Base-by-base conservation (phyloP, 2,329 filamentous ascomycete species). In the Colletotrichum magnum region DNA sequence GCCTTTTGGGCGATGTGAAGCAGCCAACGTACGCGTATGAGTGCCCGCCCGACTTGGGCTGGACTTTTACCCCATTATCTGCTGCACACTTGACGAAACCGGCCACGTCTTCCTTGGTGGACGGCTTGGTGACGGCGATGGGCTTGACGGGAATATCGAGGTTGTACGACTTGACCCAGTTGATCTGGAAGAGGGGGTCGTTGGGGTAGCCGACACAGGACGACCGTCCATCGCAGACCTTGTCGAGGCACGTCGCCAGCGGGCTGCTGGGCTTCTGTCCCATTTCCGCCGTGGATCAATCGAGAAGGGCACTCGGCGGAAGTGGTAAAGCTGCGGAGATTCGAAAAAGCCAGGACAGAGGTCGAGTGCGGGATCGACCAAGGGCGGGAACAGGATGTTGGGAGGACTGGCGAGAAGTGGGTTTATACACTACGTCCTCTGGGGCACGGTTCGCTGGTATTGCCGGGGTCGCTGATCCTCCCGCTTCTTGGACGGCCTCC, bases 1-100 rank as follows among this genome's bases (percentile, higher is more conserved):
- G 21, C 21, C 21, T 24, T 24, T 47, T 45, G 13, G 32, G 48
- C 9, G n/a, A 12, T 21, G 32, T 36, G 32, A 36, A 10, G 47
- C 15, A 12, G 32, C 7, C 51, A 41, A 69, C 84, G 73, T 76
- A 87, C 86, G 82, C 89, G 71, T 90, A 92, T 0, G 88, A 91
- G 73, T 92, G 90, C 0, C 90, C 90, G 4, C 90, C 90, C 2
- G 88, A 89, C 71, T 84, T 87, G 24, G 90, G 86, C 74, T 91
- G 89, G 0, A 92, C 88, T 71, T 87, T 86, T 60, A 87, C 77
- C 6, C 79, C 79, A 66, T 81, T 79, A 26, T 83, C 70, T 2
- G 75, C 80, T 5, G 89, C 90, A 74, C 89, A 92, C 58, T 86
- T 84, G 47, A 92, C 83, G 15, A 88, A 86, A 21, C 79, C 84